These are phyloP conservation scores for Gelatoporia subvermispora DNA, from an alignment of 768 basidiomycete species.

Conservation along the genomic window DNA sequence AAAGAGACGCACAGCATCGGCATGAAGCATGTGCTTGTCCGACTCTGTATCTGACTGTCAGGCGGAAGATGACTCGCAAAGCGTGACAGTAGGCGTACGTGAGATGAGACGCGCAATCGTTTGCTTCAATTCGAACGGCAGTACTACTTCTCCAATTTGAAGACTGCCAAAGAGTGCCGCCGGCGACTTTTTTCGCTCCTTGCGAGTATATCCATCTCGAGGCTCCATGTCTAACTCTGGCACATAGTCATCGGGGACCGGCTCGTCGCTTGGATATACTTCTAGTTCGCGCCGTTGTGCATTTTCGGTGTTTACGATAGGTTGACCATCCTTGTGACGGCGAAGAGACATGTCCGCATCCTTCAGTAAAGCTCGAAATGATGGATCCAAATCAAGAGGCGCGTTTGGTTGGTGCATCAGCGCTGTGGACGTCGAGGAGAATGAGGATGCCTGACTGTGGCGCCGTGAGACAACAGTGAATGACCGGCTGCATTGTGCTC, in stretches of 20 bases:
- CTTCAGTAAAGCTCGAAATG: slow-evolving; percentile 52
- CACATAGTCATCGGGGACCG: slow-evolving; percentile 11
- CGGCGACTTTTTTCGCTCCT: slow-evolving; percentile 61
- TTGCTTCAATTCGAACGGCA: slow-evolving; percentile 68
- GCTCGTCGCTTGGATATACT: slow-evolving; percentile 32
- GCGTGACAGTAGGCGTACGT: slow-evolving; percentile 34
- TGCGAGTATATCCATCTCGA: slow-evolving; percentile 24
- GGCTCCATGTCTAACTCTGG: slow-evolving; percentile 26
- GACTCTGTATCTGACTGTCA: slow-evolving; percentile 39
- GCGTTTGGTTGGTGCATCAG: slow-evolving; percentile 48
- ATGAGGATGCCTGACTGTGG: slow-evolving; percentile 9
- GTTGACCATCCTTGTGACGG: slow-evolving; percentile 21
- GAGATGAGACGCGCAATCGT: slow-evolving; percentile 65
- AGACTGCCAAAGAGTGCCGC: slow-evolving; percentile 79
- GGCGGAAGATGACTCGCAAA: neutral
- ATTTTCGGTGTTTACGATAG: neutral
- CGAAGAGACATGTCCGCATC: slow-evolving; percentile 65
- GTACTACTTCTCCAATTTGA: slow-evolving; percentile 60
- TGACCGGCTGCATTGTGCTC: slow-evolving; percentile 8
- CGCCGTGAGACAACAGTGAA: slow-evolving; percentile 6
- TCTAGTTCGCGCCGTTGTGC: slow-evolving; percentile 49
- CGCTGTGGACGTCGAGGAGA: slow-evolving; percentile 28
- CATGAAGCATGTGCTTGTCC: slow-evolving; percentile 60
- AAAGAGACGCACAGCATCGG: slow-evolving; percentile 72
- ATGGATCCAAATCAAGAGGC: slow-evolving; percentile 61